Evolutionary conservation across 1,139 yeast genomes (phyloP), one percentile per base, ranked within the genome.

Genomic region (Saccharomyces hybrid): DNA sequence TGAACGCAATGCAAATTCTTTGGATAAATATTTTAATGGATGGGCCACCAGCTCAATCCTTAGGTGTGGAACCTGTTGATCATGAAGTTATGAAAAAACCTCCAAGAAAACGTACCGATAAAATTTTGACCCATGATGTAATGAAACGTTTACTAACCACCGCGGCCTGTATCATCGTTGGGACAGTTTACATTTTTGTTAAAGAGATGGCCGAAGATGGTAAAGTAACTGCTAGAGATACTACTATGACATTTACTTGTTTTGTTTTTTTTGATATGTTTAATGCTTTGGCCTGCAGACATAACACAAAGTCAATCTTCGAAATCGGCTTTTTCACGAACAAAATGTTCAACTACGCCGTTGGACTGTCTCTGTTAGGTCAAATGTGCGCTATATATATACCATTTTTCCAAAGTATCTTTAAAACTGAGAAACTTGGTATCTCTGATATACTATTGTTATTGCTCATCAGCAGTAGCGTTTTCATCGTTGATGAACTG

Each of bases 21-120:
- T 93, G 98, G 97, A 93, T 93, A 69, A 91, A 93, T 69, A 93
- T 93, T 56, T 78, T 93, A 59, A 93, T 93, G 99, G 99, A 93
- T 73, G 99, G 99, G 0, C 99, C 99, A 7, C 99, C 99, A 3
- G 99, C 99, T 0, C 99, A 93, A 72, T 88, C 96, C 0, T 77
- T 93, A 51, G 98, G 99, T 54, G 98, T 93, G 32, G 99, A 93
- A 73, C 96, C 97, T 1, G 98, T 91, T 26, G 98, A 91, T 68
- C 89, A 87, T 59, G 95, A 85, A 68, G 96, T 93, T 46, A 91
- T 93, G 98, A 81, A 79, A 59, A 87, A 87, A 67, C 98, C 98
- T 14, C 98, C 99, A 54, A 82, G 99, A 71, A 79, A 83, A 55
- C 83, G 97, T 68, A 78, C 80, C 55, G 97, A 90, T 61, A 84